Base-by-base conservation (phyloP, 371 early-diverging fungal genomes). In the Amoeboaphelidium occidentale region DNA sequence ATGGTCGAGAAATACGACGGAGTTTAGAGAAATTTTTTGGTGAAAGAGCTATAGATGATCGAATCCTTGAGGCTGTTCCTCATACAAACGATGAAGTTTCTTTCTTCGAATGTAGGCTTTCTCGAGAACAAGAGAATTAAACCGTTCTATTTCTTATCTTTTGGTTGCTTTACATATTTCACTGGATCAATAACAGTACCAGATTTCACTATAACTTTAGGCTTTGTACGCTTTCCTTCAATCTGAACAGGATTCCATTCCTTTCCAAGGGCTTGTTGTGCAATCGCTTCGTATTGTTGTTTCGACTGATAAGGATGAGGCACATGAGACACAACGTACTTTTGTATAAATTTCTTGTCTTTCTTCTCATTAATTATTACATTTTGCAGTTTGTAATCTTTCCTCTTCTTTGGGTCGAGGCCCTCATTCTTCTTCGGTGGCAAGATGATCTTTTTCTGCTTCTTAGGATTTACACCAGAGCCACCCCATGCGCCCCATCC, bases 401-500 rank as follows among this genome's bases (percentile, higher is more conserved):
- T 67, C 45, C 90, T 73, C 55, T 77, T 74, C 26, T 61, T 56
- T 14, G 65, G 63, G 20, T 73, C 74, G 25, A 82, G 58, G 23
- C 82, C 84, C 20, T 51, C 49, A 17, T 22, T 27, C 12, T 52
- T 20, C 66, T 6, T 32, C 39, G 39, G 6, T 56, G 74, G 71
- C 27, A 70, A 53, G 23, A 77, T 64, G 3, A 72, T 63, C 46
- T 69, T 71, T 26, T 62, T 46, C 47, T 72, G 32, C 23, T 47
- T 47, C 23, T n/a, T 14, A 12, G 20, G 12, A 4, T 17, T 20
- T 32, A 78, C 59, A 23, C 64, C 64, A 0, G 54, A 46, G 21
- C 94, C 94, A 43, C 66, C 76, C 94, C 94, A 94, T 27, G 70
- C 54, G 2, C 90, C 93, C 86, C 94, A 94, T 49, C 94, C 94